A percentile compares a stretch with the other conserved stretches of the same genome.
Evolutionary conservation across 192 early-diverging fungal species (phyloP).

Genomic region (Backusella westeae): DNA sequence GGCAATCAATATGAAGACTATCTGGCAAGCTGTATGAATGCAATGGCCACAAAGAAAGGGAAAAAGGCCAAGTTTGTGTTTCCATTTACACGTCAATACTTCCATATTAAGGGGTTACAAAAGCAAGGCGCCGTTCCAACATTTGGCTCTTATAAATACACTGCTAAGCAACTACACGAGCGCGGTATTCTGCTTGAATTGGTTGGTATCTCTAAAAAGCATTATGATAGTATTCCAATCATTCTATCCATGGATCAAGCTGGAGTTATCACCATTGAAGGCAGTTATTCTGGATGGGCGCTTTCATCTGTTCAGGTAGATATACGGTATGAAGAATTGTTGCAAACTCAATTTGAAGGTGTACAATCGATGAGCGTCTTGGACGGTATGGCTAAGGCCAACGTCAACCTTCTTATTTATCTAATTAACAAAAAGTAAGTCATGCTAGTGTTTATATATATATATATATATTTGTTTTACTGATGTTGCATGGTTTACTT

Average conservation of each 20-base stretch:
- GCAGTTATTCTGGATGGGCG: conserved; percentile 70
- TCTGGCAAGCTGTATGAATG: conserved; percentile 84
- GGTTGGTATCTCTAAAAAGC: conserved; percentile 74
- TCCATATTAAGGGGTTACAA: conserved; percentile 86
- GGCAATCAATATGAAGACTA: conserved; percentile 90
- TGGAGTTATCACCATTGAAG: conserved; percentile 90
- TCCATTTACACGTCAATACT: conserved; percentile 96
- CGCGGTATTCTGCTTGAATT: conserved; percentile 90
- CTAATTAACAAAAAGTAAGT: conserved; percentile 96
- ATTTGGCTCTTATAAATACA: conserved; percentile 99
- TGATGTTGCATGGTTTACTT: background rate
- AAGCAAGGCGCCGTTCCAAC: conserved; percentile 84
- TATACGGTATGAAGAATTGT: conserved; percentile 89
- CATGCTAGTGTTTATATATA: background rate
- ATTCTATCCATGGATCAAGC: conserved; percentile 91
- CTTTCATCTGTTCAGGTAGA: conserved; percentile 72
- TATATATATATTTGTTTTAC: background rate
- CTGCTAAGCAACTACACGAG: conserved; percentile 88
- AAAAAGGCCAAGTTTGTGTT: conserved; percentile 70
- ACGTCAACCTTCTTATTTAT: conserved; percentile 93
- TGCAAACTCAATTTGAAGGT: conserved; percentile 94
- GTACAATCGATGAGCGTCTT: conserved; percentile 86
- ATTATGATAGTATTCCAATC: conserved; percentile 87
- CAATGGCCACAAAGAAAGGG: conserved; percentile 68
- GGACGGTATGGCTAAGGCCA: conserved; percentile 88